phyloP scores from a whole-genome alignment of 257 asterid species.

The Plectranthus barbatus region DNA sequence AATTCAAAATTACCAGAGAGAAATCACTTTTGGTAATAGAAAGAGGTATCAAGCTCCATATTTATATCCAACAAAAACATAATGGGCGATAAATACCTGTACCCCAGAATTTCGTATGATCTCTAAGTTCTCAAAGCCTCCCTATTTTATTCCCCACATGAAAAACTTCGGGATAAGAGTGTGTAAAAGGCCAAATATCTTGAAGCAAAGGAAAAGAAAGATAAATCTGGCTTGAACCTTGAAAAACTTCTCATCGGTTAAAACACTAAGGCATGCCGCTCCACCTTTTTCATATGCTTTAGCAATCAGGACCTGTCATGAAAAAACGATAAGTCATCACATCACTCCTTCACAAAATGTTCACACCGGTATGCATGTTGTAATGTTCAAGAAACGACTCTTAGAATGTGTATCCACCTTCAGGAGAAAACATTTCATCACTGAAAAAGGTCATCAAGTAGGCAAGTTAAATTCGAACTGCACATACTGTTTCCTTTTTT shows the following conservation, averaged over 20 bases:
- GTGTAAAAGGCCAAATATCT: neutral
- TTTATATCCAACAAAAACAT: neutral
- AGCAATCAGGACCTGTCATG: conserved; percentile 74
- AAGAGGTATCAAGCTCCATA: neutral
- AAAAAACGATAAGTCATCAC: conserved; percentile 12
- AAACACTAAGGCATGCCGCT: conserved; percentile 96
- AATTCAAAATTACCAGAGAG: conserved; percentile 5
- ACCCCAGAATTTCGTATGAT: conserved; percentile 74
- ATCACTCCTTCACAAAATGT: neutral
- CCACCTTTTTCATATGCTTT: conserved; percentile 97
- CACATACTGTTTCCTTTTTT: neutral
- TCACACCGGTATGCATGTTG: neutral
- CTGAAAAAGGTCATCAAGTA: neutral
- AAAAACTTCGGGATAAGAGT: conserved; percentile 2
- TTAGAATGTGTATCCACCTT: neutral
- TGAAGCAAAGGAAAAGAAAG: neutral
- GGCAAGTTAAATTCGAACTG: neutral
- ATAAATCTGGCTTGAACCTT: conserved; percentile 34
- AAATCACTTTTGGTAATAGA: conserved; percentile 3
- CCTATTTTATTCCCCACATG: conserved; percentile 31
- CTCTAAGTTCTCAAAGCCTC: conserved; percentile 84
- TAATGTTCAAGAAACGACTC: neutral
- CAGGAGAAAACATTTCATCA: neutral
- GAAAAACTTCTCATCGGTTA: conserved; percentile 85
- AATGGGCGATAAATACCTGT: conserved; percentile 36